These are phyloP conservation scores for Endothia cerciana DNA, from an alignment of 2,329 filamentous ascomycete genomes.

Conservation along the genomic window DNA sequence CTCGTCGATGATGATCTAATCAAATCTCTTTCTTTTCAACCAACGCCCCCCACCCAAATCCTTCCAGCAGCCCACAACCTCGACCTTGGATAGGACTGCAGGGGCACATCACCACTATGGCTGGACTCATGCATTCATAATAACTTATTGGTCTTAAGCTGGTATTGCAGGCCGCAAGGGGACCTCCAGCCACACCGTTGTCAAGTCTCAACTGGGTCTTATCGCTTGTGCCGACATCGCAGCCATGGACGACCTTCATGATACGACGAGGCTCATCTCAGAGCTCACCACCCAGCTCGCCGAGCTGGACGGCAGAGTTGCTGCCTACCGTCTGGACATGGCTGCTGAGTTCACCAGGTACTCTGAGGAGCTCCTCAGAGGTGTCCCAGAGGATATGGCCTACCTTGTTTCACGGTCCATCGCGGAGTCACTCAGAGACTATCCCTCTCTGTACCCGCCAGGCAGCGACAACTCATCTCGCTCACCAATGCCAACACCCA, in stretches of 20 bases:
- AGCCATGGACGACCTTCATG: conserved; percentile 46
- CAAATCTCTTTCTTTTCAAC: conserved; percentile 13
- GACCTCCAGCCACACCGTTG: background rate
- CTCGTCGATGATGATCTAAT: conserved; percentile 14
- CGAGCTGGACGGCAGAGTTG: conserved; percentile 62
- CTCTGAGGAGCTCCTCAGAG: conserved; percentile 53
- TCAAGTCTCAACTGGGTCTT: conserved; percentile 15
- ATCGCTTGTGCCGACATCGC: conserved; percentile 29
- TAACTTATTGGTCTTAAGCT: background rate
- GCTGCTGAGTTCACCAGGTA: conserved; percentile 60
- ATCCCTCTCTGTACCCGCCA: conserved; percentile 46
- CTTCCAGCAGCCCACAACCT: background rate
- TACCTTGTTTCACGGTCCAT: conserved; percentile 52
- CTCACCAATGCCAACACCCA: conserved; percentile 21
- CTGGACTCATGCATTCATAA: background rate
- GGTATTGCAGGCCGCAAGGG: background rate
- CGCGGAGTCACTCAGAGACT: conserved; percentile 47
- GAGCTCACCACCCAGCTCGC: conserved; percentile 58
- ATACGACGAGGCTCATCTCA: conserved; percentile 53
- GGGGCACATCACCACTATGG: background rate
- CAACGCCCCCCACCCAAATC: background rate
- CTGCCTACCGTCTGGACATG: conserved; percentile 60
- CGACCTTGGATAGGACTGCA: background rate
- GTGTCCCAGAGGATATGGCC: conserved; percentile 51
- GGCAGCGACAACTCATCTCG: conserved; percentile 13